Percentiles rank a stretch among this genome's conserved stretches.
phyloP scores from a whole-genome alignment of 169 alveolate species.

The Eimeria acervulina region DNA sequence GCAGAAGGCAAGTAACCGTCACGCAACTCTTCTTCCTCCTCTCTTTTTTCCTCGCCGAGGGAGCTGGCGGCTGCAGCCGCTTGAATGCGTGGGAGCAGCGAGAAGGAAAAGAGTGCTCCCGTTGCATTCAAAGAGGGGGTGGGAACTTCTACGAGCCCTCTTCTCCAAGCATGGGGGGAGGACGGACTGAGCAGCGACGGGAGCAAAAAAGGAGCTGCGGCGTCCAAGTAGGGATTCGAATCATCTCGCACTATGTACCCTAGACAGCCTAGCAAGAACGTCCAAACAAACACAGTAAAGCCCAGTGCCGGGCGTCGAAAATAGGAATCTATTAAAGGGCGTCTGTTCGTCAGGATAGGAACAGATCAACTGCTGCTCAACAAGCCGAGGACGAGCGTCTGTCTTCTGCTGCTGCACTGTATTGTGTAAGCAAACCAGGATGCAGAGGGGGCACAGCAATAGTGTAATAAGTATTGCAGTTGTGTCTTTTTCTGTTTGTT shows the following conservation, averaged over 20 bases:
- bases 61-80: slow-evolving; percentile 19
- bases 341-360: neutral
- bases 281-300: neutral
- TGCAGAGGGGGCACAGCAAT: neutral
- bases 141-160: neutral
- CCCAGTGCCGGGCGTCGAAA: neutral
- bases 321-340: neutral
- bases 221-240: neutral
- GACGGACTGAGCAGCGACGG: slow-evolving; percentile 16
- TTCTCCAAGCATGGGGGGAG: neutral
- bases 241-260: neutral
- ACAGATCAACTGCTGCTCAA: neutral
- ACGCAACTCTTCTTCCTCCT: neutral
- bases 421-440: neutral
- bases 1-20: neutral
- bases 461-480: neutral
- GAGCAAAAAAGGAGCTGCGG: neutral
- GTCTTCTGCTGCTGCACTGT: neutral
- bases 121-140: neutral
- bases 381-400: neutral
- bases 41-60: neutral
- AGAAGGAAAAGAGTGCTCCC: neutral
- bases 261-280: slow-evolving; percentile 20
- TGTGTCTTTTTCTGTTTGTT: neutral
- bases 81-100: slow-evolving; percentile 29